Conservation (phyloP, 495 filamentous ascomycete genomes). For the Pseudoneurospora amorphoporcata region DNA sequence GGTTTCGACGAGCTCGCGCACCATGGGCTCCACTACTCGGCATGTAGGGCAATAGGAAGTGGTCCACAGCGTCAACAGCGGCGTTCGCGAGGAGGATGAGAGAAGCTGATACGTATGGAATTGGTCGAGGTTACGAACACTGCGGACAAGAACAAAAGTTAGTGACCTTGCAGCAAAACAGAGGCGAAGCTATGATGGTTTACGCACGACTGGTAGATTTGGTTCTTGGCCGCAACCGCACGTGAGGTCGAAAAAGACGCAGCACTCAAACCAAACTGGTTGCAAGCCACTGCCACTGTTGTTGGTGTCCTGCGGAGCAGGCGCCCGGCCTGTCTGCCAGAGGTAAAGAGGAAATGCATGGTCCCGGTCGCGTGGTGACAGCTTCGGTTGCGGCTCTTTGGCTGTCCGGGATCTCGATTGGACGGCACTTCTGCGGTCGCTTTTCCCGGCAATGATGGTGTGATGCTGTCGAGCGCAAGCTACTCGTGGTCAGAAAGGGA, state of each 20-base stretch:
- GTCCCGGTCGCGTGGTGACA: background rate
- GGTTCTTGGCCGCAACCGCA: slow-evolving; percentile 25
- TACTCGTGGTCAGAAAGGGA: background rate
- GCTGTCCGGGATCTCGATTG: background rate
- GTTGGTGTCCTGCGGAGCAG: slow-evolving; percentile 1
- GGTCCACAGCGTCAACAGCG: slow-evolving; percentile 61
- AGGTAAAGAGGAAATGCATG: background rate
- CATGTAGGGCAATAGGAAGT: slow-evolving; percentile 56
- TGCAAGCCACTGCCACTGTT: background rate
- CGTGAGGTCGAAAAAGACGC: slow-evolving; percentile 22
- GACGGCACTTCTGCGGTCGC: background rate
- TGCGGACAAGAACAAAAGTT: slow-evolving; percentile 14
- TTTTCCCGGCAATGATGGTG: background rate
- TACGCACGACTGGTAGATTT: slow-evolving; percentile 37
- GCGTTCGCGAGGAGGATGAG: slow-evolving; percentile 44
- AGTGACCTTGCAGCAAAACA: background rate
- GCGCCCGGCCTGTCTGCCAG: background rate
- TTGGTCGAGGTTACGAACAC: slow-evolving; percentile 49
- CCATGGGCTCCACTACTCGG: slow-evolving; percentile 40
- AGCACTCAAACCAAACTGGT: slow-evolving; percentile 1
- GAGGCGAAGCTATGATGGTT: background rate
- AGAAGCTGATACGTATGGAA: slow-evolving; percentile 50
- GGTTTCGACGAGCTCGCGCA: slow-evolving; percentile 43
- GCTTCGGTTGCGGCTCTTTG: background rate
- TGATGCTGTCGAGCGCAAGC: background rate